A percentile compares a stretch with the other conserved stretches of the same genome.
phyloP scores from a whole-genome alignment of 2,329 filamentous ascomycete species.

The Coniochaeta prunicola region DNA sequence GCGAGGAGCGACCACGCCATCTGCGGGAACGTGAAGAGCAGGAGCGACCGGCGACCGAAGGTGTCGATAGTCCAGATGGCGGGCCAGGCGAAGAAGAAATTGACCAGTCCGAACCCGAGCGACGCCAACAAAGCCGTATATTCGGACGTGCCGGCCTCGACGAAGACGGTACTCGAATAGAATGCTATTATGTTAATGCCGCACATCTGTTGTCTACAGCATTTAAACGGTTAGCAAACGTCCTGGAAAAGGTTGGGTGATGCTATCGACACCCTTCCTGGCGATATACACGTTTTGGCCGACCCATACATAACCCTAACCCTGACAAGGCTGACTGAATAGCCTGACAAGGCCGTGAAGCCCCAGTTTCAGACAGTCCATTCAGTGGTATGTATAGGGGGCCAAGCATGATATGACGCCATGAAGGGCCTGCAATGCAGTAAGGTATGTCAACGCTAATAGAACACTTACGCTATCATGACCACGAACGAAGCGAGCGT shows the following conservation, averaged over 20 bases:
- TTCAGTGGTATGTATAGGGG: neutral
- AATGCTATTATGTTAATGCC: constrained; percentile 47
- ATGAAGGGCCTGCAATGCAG: neutral
- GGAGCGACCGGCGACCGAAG: constrained; percentile 53
- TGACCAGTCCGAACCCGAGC: constrained; percentile 43
- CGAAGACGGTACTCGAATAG: constrained; percentile 39
- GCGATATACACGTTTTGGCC: neutral
- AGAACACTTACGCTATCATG: constrained; percentile 42
- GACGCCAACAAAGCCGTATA: constrained; percentile 32
- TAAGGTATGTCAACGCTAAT: neutral
- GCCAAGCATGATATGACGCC: neutral
- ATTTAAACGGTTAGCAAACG: neutral
- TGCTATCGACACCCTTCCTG: neutral
- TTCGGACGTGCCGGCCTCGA: constrained; percentile 29
- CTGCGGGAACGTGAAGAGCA: constrained; percentile 60
- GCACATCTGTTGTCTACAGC: constrained; percentile 47
- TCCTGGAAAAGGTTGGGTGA: neutral
- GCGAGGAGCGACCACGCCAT: constrained; percentile 56
- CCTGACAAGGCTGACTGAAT: too few species aligned
- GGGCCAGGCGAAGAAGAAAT: constrained; percentile 60
- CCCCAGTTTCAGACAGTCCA: neutral
- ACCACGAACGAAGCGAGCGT: constrained; percentile 60
- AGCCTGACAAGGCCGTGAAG: neutral
- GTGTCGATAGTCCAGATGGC: constrained; percentile 62
- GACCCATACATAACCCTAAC: neutral